phyloP scores from a whole-genome alignment of 208 protist genomes.

The Spongospora subterranea region DNA sequence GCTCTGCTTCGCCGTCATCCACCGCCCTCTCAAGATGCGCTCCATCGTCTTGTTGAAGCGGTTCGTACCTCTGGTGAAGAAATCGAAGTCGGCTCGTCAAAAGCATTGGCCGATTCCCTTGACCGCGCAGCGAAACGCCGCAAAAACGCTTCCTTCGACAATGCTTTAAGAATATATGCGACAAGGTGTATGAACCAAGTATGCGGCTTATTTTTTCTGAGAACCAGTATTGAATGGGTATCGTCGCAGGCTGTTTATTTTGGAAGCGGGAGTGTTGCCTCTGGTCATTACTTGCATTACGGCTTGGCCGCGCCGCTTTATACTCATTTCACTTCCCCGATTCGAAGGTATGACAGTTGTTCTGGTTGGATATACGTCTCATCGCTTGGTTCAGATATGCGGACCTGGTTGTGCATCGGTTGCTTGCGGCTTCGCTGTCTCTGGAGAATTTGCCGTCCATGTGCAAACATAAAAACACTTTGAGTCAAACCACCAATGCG shows the following conservation, averaged over 20 bases:
- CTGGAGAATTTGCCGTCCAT: slow-evolving; percentile 62
- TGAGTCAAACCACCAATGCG: slow-evolving; percentile 65
- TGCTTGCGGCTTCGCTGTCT: slow-evolving; percentile 75
- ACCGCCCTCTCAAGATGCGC: slow-evolving; percentile 65
- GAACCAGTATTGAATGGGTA: too few species aligned
- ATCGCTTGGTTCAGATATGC: slow-evolving; percentile 73
- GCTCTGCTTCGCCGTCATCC: slow-evolving; percentile 84
- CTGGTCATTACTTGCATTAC: slow-evolving; percentile 82
- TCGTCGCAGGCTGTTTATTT: slow-evolving; percentile 61
- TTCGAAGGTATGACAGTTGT: slow-evolving; percentile 77
- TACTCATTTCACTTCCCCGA: slow-evolving; percentile 94
- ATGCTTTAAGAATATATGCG: slow-evolving; percentile 79
- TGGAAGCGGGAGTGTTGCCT: slow-evolving; percentile 52
- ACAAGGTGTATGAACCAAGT: slow-evolving; percentile 80
- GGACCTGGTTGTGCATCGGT: slow-evolving; percentile 88
- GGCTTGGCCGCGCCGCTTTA: slow-evolving; percentile 83
- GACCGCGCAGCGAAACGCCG: slow-evolving; percentile 61
- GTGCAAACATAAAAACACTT: slow-evolving; percentile 66
- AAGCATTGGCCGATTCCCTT: slow-evolving; percentile 74
- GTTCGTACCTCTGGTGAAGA: slow-evolving; percentile 41
- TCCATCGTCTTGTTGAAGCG: slow-evolving; percentile 61
- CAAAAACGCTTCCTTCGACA: slow-evolving; percentile 76
- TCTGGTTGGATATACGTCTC: slow-evolving; percentile 3
- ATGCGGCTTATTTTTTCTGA: too few species aligned
- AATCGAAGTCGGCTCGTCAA: slow-evolving; percentile 66